phyloP scores from a whole-genome alignment of 495 filamentous ascomycete genomes.

The Filosporella fistucella region DNA sequence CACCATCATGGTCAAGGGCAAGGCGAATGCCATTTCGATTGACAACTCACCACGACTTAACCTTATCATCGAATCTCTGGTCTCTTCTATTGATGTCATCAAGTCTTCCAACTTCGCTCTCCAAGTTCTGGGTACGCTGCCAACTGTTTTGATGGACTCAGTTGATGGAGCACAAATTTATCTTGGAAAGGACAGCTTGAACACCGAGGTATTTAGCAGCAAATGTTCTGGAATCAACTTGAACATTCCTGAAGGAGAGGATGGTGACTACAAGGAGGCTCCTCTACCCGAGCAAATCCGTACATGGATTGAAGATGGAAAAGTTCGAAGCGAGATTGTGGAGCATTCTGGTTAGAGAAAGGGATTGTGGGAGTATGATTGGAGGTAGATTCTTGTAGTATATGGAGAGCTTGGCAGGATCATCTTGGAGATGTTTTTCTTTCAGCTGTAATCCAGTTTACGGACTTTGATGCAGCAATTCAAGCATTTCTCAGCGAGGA shows the following conservation, averaged over 20 bases:
- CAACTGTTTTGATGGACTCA: conserved; percentile 87
- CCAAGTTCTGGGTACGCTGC: conserved; percentile 77
- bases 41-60: conserved; percentile 84
- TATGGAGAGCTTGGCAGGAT: conserved; percentile 7
- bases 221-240: conserved; percentile 84
- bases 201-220: conserved; percentile 79
- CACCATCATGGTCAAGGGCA: conserved; percentile 84
- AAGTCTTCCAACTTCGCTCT: conserved; percentile 89
- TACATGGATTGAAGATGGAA: conserved; percentile 63
- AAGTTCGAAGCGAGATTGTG: conserved; percentile 81
- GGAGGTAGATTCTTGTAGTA: conserved; percentile 8
- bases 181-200: conserved; percentile 69
- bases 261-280: conserved; percentile 77
- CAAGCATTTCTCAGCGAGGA: not conserved
- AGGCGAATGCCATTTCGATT: conserved; percentile 90
- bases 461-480: not conserved
- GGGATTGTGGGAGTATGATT: not conserved
- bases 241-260: conserved; percentile 65
- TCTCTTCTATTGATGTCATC: conserved; percentile 89
- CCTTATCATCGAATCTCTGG: conserved; percentile 82
- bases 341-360: conserved; percentile 63
- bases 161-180: conserved; percentile 88
- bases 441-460: not conserved
- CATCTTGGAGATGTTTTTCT: conserved; percentile 3
- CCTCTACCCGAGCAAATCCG: conserved; percentile 88